Evolutionary conservation across 139 green algal species (phyloP), one percentile per base, ranked within the genome.

Genomic region (Auxenochlorella pyrenoidosa): DNA sequence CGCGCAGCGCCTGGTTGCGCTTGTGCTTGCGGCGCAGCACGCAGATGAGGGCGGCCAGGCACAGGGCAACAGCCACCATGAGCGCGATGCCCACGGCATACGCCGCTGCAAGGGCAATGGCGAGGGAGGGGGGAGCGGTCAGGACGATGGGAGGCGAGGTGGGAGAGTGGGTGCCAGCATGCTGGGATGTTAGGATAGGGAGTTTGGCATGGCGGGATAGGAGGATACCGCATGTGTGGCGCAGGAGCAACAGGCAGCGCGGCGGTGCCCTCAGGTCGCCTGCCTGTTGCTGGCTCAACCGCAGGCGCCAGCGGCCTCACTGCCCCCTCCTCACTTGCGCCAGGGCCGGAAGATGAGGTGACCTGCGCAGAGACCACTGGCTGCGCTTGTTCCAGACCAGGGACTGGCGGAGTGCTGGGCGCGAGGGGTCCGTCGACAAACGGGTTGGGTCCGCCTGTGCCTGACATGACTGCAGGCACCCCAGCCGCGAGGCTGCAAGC

Each of bases 1-100:
- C 78, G 5, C 44, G 54, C 54, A 71, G 16, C 3, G 78, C 78
- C 21, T 60, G 32, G 22, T 60, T 60, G 18, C 36, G 78, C n/a
- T 58, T n/a, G 36, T 83, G 41, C 34, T 60, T 44, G 26, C 51
- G 51, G 4, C 78, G 51, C 78, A 83, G 78, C 51, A 83, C 10
- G 78, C 60, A 83, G 28, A 51, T 36, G 1, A 83, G 51, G 32
- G 44, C 19, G 16, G 41, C 54, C 54, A 83, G n/a, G 78, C 54
- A 71, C 19, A 83, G 18, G 12, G 78, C 78, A 19, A 83, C 78
- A 6, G 63, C 34, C 12, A 38, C 51, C 78, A 83, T 83, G 3
- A 83, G 34, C 13, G 30, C 43, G 21, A 83, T 71, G 51, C 78
- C 78, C 12, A 83, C 78, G 51, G 44, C 34, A 24, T 83, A 83